Base-by-base conservation (phyloP, 176 grass and related monocot species). In the Aechmea fasciata region DNA sequence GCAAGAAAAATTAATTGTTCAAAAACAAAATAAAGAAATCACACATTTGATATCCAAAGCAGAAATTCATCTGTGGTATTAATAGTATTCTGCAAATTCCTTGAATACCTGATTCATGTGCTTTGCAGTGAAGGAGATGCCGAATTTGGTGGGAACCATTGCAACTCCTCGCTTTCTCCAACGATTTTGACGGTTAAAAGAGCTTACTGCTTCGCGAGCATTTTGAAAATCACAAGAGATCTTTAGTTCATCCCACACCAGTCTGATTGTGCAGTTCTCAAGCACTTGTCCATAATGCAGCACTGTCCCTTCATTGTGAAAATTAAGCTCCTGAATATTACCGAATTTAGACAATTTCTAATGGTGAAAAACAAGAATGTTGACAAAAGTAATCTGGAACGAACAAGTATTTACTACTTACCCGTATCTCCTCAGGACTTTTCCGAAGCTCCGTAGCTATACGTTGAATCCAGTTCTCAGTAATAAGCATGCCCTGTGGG, bases 141-240 rank as follows among this genome's bases (percentile, higher is more conserved):
- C 93, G 71, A 97, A 97, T 73, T 97, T 92, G 11, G 89, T 97
- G 20, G 93, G 93, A 73, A 97, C 69, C 81, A 97, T 90, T 33
- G 93, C 83, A 69, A 97, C 65, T 75, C 93, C 93, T 73, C 81
- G 81, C 71, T 97, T 97, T 55, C 81, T 87, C 88, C 88, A 97
- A 53, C 93, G 93, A 71, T 87, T 92, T n/a, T 90, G 73, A 49
- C 65, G 49, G 66, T 97, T 97, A 71, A 90, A 97, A 64, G 19
- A 63, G 50, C 48, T 51, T 11, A 82, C 66, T 3, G 71, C 65
- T 77, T 89, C 71, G 48, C 81, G 81, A 67, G 77, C 71, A 73
- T 84, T 85, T 18, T 51, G 48, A 78, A 92, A 87, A 79, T 92
- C 70, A 83, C 84, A 97, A 69, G 93, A 97, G 73, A 68, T 52